phyloP scores from a whole-genome alignment of 148 eudicot species.

The Dysphania ambrosioides region DNA sequence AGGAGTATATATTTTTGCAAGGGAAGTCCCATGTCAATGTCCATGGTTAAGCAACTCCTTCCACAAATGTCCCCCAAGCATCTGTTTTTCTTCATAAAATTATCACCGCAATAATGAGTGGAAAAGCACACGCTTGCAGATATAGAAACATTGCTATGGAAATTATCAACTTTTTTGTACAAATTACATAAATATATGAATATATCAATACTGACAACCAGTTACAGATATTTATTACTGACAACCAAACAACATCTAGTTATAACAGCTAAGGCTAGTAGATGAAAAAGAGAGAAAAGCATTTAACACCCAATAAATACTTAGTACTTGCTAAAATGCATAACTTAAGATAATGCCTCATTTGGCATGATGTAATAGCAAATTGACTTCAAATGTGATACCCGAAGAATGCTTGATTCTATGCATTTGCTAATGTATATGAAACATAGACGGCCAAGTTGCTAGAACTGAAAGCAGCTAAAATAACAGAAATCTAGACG shows the following conservation, averaged over 20 bases:
- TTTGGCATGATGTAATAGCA: too few species aligned
- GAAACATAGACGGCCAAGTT: too few species aligned
- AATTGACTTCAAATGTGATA: too few species aligned
- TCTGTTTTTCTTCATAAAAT: not conserved
- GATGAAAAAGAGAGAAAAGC: not conserved
- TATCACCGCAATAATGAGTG: not conserved
- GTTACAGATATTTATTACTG: too few species aligned
- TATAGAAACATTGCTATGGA: too few species aligned
- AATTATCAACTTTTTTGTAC: not conserved
- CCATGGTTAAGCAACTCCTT: not conserved
- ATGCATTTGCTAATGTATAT: not conserved
- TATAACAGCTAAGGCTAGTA: not conserved
- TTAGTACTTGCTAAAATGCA: too few species aligned
- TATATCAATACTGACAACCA: too few species aligned
- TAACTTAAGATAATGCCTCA: too few species aligned
- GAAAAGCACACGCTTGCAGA: not conserved
- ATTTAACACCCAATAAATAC: too few species aligned
- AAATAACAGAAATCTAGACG: not conserved
- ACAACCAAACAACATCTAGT: not conserved
- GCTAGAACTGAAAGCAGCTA: not conserved
- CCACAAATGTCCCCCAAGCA: not conserved
- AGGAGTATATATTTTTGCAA: too few species aligned
- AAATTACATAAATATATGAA: not conserved
- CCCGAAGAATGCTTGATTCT: not conserved
- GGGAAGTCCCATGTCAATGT: not conserved